Conservation (phyloP, 2,329 filamentous ascomycete genomes). For the Cadophora gregata region DNA sequence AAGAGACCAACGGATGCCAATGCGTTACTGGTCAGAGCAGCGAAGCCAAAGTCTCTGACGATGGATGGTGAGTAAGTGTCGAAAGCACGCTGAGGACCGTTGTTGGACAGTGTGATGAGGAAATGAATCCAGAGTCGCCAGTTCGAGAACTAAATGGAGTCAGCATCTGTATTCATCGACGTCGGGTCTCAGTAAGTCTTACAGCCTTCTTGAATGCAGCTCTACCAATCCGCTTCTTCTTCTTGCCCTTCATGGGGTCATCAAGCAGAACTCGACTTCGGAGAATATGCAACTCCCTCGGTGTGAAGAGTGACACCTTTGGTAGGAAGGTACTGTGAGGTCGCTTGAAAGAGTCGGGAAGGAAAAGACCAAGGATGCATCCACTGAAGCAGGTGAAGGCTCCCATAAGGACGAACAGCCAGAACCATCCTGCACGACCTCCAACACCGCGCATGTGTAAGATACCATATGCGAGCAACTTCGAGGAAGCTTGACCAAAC, state of each 20-base stretch:
- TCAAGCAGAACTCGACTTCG: constrained; percentile 15
- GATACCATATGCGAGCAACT: constrained; percentile 57
- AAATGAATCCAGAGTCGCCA: constrained; percentile 41
- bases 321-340: constrained; percentile 46
- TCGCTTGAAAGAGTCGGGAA: constrained; percentile 47
- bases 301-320: constrained; percentile 43
- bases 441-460: constrained; percentile 28
- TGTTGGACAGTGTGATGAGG: constrained; percentile 33
- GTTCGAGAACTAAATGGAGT: constrained; percentile 24
- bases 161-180: not conserved
- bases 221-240: constrained; percentile 45
- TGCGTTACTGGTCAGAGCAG: constrained; percentile 40
- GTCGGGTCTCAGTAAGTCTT: not conserved
- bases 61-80: constrained; percentile 44
- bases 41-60: constrained; percentile 36
- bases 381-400: constrained; percentile 43
- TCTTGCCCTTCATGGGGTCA: constrained; percentile 23
- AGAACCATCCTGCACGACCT: constrained; percentile 31
- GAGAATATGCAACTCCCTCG: constrained; percentile 19
- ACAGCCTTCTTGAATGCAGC: constrained; percentile 33
- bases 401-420: constrained; percentile 41
- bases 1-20: constrained; percentile 38
- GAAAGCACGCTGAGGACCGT: constrained; percentile 35
- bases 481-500: constrained; percentile 65
- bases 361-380: constrained; percentile 48